Conservation (phyloP, 768 basidiomycete genomes). For the Boletus sp. region DNA sequence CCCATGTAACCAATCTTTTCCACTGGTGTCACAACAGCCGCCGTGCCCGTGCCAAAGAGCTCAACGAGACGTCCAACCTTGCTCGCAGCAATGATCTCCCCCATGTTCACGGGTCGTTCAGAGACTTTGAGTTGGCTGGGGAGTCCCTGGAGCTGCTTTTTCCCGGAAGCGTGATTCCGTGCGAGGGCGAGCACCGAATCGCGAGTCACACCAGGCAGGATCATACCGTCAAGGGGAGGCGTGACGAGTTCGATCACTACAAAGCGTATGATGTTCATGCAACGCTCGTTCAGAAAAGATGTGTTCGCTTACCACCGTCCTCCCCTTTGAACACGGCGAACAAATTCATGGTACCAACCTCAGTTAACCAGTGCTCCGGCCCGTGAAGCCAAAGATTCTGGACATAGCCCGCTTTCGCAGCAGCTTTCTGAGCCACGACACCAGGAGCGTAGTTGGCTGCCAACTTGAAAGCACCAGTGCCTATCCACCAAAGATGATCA, state of each 20-base stretch:
- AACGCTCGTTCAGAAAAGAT: background rate
- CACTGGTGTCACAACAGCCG: constrained; percentile 54
- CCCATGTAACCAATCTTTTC: constrained; percentile 60
- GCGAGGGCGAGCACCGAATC: constrained; percentile 51
- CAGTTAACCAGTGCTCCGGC: constrained; percentile 48
- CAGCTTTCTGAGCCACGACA: constrained; percentile 79
- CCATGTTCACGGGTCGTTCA: constrained; percentile 75
- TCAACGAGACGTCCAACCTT: constrained; percentile 44
- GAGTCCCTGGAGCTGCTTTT: constrained; percentile 46
- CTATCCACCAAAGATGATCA: constrained; percentile 32
- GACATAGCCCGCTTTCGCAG: constrained; percentile 72
- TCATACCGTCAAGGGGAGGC: constrained; percentile 62
- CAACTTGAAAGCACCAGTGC: constrained; percentile 85
- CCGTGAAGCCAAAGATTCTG: constrained; percentile 93
- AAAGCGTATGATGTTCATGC: background rate
- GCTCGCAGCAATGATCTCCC: constrained; percentile 58
- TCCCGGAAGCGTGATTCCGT: constrained; percentile 54
- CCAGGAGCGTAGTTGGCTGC: constrained; percentile 89
- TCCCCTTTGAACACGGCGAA: constrained; percentile 76
- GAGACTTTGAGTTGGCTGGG: constrained; percentile 56
- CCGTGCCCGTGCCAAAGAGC: constrained; percentile 50
- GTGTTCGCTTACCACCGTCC: constrained; percentile 52
- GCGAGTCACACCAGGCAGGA: constrained; percentile 69
- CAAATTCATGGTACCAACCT: constrained; percentile 92
- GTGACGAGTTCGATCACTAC: constrained; percentile 59